A percentile compares a stretch with the other conserved stretches of the same genome.
Evolutionary conservation across 805 yeast genomes (phyloP).

Genomic region (Wickerhamiella allomyrinae): DNA sequence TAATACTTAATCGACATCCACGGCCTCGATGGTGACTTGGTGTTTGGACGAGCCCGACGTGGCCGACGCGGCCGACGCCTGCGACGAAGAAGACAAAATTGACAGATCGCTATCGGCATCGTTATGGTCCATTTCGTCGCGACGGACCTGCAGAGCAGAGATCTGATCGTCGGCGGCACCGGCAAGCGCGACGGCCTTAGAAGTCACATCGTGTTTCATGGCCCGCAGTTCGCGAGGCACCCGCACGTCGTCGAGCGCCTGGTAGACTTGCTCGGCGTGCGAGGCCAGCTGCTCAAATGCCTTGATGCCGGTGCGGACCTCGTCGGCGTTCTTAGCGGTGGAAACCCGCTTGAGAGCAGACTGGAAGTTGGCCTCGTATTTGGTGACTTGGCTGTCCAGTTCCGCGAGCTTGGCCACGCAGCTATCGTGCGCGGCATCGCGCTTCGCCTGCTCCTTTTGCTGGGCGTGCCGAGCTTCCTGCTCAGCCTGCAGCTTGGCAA

Average conservation of each 20-base stretch:
- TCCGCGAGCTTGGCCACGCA: background rate
- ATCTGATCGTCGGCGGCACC: background rate
- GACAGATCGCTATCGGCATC: background rate
- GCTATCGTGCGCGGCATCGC: too few species aligned
- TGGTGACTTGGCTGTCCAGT: background rate
- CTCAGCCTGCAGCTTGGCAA: background rate
- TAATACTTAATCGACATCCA: background rate
- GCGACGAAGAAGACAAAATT: background rate
- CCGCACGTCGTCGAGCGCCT: background rate
- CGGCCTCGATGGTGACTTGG: background rate
- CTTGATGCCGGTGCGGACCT: background rate
- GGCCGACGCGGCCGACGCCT: background rate
- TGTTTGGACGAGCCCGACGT: background rate
- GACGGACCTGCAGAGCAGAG: background rate
- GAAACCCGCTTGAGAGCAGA: background rate
- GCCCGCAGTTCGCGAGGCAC: background rate
- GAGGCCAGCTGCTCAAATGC: background rate
- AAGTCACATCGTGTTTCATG: background rate
- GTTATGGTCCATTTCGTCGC: background rate
- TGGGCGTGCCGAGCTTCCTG: background rate
- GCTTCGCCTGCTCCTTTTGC: background rate
- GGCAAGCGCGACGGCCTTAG: background rate
- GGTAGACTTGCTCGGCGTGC: background rate
- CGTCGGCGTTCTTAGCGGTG: background rate
- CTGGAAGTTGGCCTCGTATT: background rate